Evolutionary conservation across 2,329 filamentous ascomycete genomes (phyloP).

Genomic region (Diaporthe destruens): DNA sequence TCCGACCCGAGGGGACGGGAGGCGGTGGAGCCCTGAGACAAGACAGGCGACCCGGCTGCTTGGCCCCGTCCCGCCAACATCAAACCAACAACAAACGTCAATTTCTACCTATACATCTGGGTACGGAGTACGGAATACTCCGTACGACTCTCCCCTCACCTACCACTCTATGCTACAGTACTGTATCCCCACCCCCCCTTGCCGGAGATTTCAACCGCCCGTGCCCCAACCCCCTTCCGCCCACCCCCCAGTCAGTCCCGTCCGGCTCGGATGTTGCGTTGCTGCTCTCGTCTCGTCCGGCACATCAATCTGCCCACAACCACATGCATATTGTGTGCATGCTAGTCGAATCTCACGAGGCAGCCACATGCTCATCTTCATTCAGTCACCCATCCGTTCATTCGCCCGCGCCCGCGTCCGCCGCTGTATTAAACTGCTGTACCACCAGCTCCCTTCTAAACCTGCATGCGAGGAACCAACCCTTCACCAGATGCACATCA

Average conservation of each 20-base stretch:
- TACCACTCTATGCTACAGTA: too few relatives aligned
- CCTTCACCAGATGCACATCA: neutral
- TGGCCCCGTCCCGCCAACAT: slow-evolving; percentile 16
- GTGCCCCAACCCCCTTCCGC: neutral
- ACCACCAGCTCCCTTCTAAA: neutral
- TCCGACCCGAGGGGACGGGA: slow-evolving; percentile 31
- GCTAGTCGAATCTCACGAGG: slow-evolving; percentile 14
- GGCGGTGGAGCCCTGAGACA: slow-evolving; percentile 31
- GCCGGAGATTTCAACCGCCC: slow-evolving; percentile 17
- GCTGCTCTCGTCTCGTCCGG: neutral
- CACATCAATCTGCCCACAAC: slow-evolving; percentile 7
- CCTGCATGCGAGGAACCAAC: neutral
- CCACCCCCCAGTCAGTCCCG: too few relatives aligned
- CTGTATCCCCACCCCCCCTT: neutral
- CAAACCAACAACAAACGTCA: neutral
- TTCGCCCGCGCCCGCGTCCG: neutral
- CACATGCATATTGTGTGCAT: neutral
- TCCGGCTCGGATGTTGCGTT: too few relatives aligned
- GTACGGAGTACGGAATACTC: too few relatives aligned
- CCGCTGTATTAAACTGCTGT: neutral
- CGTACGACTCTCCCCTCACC: too few relatives aligned
- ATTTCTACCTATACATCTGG: too few relatives aligned
- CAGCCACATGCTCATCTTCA: slow-evolving; percentile 26
- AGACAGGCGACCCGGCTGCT: slow-evolving; percentile 22
- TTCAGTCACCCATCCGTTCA: neutral